Base-by-base conservation (phyloP, 2,329 filamentous ascomycete genomes). In the Cercospora nicotianae region DNA sequence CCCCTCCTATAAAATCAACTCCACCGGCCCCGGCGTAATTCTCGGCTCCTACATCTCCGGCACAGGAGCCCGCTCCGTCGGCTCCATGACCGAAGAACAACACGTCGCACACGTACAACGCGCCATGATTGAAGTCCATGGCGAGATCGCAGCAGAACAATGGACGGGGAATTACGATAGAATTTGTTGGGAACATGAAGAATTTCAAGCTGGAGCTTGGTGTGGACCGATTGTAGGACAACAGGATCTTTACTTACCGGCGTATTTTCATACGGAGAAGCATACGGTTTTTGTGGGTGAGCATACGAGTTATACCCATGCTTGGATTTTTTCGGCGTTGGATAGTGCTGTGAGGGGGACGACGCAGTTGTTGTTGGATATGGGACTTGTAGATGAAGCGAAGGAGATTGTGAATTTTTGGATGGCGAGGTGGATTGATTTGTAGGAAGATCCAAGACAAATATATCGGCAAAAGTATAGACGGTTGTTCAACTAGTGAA, bases 261-360 rank as follows among this genome's bases (percentile, higher is more conserved):
- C 89, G n/a, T 92, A 91, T 74, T 91, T 90, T 74, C 86, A 88
- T 75, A 91, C 89, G 0, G 87, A 92, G 77, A 84, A 84, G 70
- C 87, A 89, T 59, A 88, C 89, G n/a, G 87, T 91, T 36, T 91
- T 91, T 67, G 81, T 76, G 1, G 75, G 75, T 2, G 90, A 92
- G 76, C 89, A 91, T 75, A 91, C 89, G 0, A 87, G 85, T 6
- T 91, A 89, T 75, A 92, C 90, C 0, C 90, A 92, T 74, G 89
- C 88, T 1, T 91, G 89, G 89, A 89, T 91, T 60, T 85, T 86
- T 33, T 87, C 85, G 2, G 89, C 90, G 0, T 79, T 92, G 4
- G 89, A 92, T 75, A 89, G 86, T 10, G 89, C 87, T 0, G 86
- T 91, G 1, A 81, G 90, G 1, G 88, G 89, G 0, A 87, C 87